A percentile compares a stretch with the other conserved stretches of the same genome.
Evolutionary conservation across 257 asterid species (phyloP).

Genomic region (Echium plantagineum): DNA sequence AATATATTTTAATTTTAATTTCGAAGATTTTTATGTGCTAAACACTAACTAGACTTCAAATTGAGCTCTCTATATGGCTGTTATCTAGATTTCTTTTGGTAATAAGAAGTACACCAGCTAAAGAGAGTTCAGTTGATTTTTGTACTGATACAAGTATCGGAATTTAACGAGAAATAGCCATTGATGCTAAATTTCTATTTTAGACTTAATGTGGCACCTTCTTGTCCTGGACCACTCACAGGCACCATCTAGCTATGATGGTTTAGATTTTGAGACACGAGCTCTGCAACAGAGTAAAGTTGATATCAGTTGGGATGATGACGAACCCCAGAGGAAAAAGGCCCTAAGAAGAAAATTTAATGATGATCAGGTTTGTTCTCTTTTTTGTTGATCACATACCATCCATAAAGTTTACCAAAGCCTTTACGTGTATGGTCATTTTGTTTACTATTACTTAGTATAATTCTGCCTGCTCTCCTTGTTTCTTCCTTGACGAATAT

Average conservation of each 20-base stretch:
- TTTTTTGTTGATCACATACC: slow-evolving; percentile 1
- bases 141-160: too few relatives aligned
- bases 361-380: slow-evolving; percentile 54
- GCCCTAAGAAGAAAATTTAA: slow-evolving; percentile 55
- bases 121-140: neutral
- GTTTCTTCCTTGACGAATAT: too few relatives aligned
- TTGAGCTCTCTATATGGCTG: neutral
- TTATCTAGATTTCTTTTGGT: neutral
- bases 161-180: neutral
- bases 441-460: too few relatives aligned
- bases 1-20: too few relatives aligned
- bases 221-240: slow-evolving; percentile 10
- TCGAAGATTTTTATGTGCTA: neutral
- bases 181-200: neutral
- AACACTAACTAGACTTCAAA: neutral
- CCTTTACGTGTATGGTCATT: neutral
- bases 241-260: slow-evolving; percentile 81
- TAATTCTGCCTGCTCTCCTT: too few relatives aligned
- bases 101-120: neutral
- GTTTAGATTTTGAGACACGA: slow-evolving; percentile 69
- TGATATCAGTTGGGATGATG: slow-evolving; percentile 90
- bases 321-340: slow-evolving; percentile 74
- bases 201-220: slow-evolving; percentile 2
- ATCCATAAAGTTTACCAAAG: neutral
- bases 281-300: slow-evolving; percentile 86